phyloP scores from a whole-genome alignment of 2,329 filamentous ascomycete species.

The Fusarium subglutinans region DNA sequence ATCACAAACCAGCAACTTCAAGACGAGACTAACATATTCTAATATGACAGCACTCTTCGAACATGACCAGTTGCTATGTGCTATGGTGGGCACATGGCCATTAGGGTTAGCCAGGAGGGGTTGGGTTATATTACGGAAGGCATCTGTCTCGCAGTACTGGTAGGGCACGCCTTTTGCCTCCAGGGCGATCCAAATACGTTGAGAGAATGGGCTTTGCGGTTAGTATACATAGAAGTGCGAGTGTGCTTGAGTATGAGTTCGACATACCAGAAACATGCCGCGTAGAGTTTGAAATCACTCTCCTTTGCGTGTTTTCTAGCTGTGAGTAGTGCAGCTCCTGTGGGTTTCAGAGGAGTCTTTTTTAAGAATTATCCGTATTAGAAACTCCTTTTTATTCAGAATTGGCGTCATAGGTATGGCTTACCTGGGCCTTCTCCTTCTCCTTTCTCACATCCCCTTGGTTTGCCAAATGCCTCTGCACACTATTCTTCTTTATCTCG shows the following conservation, averaged over 20 bases:
- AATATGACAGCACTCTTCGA: constrained; percentile 84
- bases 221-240: neutral
- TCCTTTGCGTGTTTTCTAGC: constrained; percentile 76
- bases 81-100: constrained; percentile 78
- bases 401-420: neutral
- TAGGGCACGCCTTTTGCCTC: constrained; percentile 82
- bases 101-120: constrained; percentile 80
- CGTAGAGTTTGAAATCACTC: constrained; percentile 78
- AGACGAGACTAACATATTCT: constrained; percentile 73
- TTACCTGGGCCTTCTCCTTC: constrained; percentile 54
- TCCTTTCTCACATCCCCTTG: constrained; percentile 71
- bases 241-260: neutral
- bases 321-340: constrained; percentile 74
- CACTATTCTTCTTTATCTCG: constrained; percentile 82
- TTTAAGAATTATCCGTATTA: constrained; percentile 47
- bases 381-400: neutral
- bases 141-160: constrained; percentile 87
- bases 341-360: constrained; percentile 78
- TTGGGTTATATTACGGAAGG: constrained; percentile 70
- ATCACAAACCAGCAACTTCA: neutral
- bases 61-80: constrained; percentile 82
- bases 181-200: constrained; percentile 88
- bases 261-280: constrained; percentile 84
- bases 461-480: constrained; percentile 71
- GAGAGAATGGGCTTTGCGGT: constrained; percentile 75